Percentiles rank a stretch among this genome's conserved stretches.
phyloP scores from a whole-genome alignment of 192 early-diverging fungal genomes.

The Mortierella alpina region DNA sequence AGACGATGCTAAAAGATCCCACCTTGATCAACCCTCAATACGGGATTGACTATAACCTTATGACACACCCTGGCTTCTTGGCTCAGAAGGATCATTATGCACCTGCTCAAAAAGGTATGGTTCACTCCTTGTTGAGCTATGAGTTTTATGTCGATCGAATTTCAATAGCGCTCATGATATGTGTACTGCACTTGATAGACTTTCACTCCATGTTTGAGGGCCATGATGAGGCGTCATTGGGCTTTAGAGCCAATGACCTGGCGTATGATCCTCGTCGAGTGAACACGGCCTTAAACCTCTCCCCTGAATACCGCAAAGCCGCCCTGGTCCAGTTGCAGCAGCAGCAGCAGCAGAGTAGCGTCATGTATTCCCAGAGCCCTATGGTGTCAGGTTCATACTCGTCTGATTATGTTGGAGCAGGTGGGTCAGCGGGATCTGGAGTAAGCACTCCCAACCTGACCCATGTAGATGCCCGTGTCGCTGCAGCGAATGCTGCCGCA shows the following conservation, averaged over 20 bases:
- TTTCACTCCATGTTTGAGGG: conserved; percentile 50
- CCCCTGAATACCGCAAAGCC: conserved; percentile 55
- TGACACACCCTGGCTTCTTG: conserved; percentile 32
- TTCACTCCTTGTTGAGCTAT: neutral
- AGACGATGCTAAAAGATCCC: conserved; percentile 47
- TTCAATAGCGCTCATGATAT: neutral
- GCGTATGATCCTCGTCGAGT: conserved; percentile 49
- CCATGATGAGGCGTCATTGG: conserved; percentile 46
- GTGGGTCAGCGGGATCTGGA: conserved; percentile 27
- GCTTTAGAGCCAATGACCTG: conserved; percentile 46
- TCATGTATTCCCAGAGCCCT: conserved; percentile 21
- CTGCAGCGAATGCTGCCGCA: conserved; percentile 27
- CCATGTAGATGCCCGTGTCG: conserved; percentile 51
- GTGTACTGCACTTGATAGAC: conserved; percentile 12
- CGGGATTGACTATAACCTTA: conserved; percentile 44
- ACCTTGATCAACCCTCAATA: conserved; percentile 43
- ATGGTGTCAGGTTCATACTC: conserved; percentile 25
- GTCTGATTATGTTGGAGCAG: conserved; percentile 29
- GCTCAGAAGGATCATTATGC: conserved; percentile 32
- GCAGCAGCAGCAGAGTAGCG: conserved; percentile 41
- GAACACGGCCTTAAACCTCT: conserved; percentile 26
- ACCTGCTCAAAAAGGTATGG: conserved; percentile 28
- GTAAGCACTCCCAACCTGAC: conserved; percentile 33
- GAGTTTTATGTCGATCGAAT: neutral
- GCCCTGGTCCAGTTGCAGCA: conserved; percentile 55